phyloP scores from a whole-genome alignment of 352 stramenopile genomes.

The Globisporangium alternatum region DNA sequence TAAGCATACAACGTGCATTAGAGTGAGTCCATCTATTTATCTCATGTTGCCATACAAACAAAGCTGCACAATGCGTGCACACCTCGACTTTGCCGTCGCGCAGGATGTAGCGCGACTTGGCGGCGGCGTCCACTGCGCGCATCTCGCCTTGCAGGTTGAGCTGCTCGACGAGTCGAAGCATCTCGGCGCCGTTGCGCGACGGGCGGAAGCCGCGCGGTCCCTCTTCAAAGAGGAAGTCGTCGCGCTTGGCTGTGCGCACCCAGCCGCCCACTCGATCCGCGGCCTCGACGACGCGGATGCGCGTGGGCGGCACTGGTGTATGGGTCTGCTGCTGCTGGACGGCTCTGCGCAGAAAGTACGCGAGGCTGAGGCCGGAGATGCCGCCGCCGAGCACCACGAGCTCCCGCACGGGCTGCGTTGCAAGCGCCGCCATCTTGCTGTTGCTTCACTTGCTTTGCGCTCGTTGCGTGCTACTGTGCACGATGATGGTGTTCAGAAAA shows the following conservation, averaged over 20 bases:
- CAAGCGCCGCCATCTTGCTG: neutral
- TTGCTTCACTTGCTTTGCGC: neutral
- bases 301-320: constrained; percentile 21
- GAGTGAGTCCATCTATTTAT: neutral
- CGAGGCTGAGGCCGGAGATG: constrained; percentile 75
- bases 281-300: constrained; percentile 74
- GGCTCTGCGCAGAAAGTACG: constrained; percentile 69
- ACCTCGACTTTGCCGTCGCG: constrained; percentile 70
- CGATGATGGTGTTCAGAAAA: constrained; percentile 3
- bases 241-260: constrained; percentile 55
- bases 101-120: constrained; percentile 75
- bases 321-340: constrained; percentile 20
- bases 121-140: constrained; percentile 53
- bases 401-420: constrained; percentile 25
- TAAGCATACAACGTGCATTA: constrained; percentile 9
- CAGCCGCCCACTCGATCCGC: constrained; percentile 51
- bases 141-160: constrained; percentile 64
- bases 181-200: constrained; percentile 80
- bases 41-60: neutral
- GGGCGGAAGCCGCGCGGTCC: constrained; percentile 82
- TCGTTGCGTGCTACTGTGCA: neutral
- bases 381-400: constrained; percentile 82
- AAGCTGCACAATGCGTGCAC: neutral
- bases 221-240: constrained; percentile 81
- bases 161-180: constrained; percentile 81